Percentiles rank a stretch among this genome's conserved stretches.
Evolutionary conservation across 306 rosid genomes (phyloP).

Genomic region (Fagus sylvatica): DNA sequence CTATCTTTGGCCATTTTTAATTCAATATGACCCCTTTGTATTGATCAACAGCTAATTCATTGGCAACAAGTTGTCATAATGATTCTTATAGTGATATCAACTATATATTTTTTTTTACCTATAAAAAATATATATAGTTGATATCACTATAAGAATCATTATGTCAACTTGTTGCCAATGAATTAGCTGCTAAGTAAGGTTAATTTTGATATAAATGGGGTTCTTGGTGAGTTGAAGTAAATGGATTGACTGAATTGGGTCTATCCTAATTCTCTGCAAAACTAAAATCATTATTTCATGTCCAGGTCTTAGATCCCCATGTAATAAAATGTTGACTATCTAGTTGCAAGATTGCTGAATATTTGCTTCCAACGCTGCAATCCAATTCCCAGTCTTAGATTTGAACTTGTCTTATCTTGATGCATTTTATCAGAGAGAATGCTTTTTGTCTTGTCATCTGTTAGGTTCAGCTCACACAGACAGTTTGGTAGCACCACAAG

Average conservation of each 20-base stretch:
- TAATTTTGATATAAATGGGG: background rate
- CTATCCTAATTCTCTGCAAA: background rate
- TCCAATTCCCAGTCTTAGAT: background rate
- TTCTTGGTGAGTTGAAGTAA: background rate
- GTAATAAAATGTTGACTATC: background rate
- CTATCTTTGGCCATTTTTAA: background rate
- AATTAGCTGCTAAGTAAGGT: too few species aligned
- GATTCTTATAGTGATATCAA: background rate
- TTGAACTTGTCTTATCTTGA: conserved; percentile 10
- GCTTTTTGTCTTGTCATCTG: conserved; percentile 24
- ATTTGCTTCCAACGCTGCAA: background rate
- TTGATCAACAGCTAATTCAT: too few species aligned
- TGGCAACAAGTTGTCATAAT: background rate
- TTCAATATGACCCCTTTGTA: background rate
- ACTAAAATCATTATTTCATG: background rate
- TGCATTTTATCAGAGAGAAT: conserved; percentile 7
- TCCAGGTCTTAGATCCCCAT: background rate
- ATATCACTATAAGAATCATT: background rate
- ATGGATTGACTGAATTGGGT: background rate
- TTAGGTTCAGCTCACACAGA: conserved; percentile 48
- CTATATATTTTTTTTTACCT: background rate
- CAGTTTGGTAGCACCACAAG: conserved; percentile 31
- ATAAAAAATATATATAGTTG: background rate
- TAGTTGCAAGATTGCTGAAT: background rate
- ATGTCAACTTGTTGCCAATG: background rate